phyloP scores from a whole-genome alignment of 148 eudicot species.

The Bassia scoparia region DNA sequence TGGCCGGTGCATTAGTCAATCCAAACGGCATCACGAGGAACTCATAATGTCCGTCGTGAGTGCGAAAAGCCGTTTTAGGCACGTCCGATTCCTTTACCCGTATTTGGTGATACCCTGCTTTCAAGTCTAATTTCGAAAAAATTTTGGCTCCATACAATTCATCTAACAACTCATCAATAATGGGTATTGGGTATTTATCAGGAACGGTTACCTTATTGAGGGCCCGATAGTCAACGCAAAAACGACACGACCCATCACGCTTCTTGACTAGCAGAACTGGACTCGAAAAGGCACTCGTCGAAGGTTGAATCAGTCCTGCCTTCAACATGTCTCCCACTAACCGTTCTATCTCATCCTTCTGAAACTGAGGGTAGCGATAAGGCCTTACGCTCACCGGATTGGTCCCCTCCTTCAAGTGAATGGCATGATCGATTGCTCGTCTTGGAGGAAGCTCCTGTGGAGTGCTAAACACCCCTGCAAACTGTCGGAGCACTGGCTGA shows the following conservation, averaged over 20 bases:
- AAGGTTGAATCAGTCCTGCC: neutral
- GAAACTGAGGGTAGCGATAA: neutral
- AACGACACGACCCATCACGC: neutral
- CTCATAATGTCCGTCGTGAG: neutral
- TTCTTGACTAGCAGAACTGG: neutral
- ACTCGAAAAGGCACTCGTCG: neutral
- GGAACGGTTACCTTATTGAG: neutral
- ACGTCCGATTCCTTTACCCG: neutral
- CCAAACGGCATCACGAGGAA: neutral
- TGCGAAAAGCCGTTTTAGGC: neutral
- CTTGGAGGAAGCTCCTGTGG: neutral
- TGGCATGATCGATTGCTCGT: neutral
- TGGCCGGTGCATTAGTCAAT: neutral
- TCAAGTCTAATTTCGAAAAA: too few relatives aligned
- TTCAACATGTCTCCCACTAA: neutral
- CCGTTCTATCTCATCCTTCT: neutral
- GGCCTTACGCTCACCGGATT: neutral
- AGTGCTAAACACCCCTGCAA: neutral
- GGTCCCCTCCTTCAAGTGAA: neutral
- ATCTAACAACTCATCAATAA: neutral
- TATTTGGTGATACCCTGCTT: neutral
- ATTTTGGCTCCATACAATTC: neutral
- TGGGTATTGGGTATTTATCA: neutral
- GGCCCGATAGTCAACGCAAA: neutral
- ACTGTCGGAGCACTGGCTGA: neutral